Base-by-base conservation (phyloP, 2,329 filamentous ascomycete genomes). In the Xylariaceae sp. region DNA sequence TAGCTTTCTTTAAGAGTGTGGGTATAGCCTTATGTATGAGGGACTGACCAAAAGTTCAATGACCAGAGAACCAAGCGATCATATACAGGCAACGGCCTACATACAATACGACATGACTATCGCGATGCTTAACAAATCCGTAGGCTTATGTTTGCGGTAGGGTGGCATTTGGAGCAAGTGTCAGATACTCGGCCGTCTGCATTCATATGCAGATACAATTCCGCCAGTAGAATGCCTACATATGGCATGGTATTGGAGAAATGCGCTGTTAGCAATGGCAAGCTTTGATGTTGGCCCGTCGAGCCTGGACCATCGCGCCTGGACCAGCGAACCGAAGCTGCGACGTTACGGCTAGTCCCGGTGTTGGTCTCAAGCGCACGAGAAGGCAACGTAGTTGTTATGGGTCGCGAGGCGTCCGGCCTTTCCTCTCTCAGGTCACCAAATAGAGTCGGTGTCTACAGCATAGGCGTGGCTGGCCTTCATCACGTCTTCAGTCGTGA, bases 71-170 rank as follows among this genome's bases (percentile, higher is more conserved):
- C 54, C 61, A 27, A 57, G 66, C 51, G 49, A 53, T 2, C 59
- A 61, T 39, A 34, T 64, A 19, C 34, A 63, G 41, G 53, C 60
- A 27, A 68, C 70, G 5, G 71, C 76, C 5, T 85, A 78, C 66
- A 73, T 77, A 46, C 80, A 86, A 63, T 89, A 88, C 66, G 80
- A 89, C 51, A 80, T 80, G 72, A 89, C 85, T 6, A 68, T 91
- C 47, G 77, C 76, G 19, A 88, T 88, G 86, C 74, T 91, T 52
- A 91, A 91, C 65, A 82, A 86, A 67, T 84, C 78, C 5, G 85
- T 91, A 84, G 80, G 80, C 1, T 67, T 89, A 42, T 87, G 85
- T 65, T 67, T 86, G 55, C 76, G 80, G 55, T 82, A 62, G 48
- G 43, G 34, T 43, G 29, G 49, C 42, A 51, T 39, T 55, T 43